These are phyloP conservation scores for Trifolium fragiferum DNA, from an alignment of 306 rosid genomes.

Conservation along the genomic window DNA sequence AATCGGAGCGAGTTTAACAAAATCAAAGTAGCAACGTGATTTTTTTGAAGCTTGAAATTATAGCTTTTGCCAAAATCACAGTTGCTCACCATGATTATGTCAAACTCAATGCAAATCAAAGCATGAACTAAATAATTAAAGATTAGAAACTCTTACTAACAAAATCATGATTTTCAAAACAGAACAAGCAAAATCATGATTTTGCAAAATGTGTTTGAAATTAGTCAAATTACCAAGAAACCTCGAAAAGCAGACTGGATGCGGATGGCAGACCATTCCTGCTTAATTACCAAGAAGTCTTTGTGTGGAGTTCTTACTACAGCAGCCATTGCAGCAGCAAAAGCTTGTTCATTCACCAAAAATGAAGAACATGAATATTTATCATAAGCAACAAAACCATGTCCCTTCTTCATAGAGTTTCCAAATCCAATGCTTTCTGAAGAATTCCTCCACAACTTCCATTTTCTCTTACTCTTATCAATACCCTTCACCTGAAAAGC, in stretches of 20 bases:
- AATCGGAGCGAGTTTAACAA: too few relatives aligned
- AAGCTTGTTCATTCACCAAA: constrained; percentile 51
- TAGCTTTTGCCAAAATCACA: not conserved
- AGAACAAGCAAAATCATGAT: constrained; percentile 32
- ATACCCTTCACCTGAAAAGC: constrained; percentile 56
- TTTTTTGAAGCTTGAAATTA: not conserved
- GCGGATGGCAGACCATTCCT: constrained; percentile 83
- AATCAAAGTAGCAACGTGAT: not conserved
- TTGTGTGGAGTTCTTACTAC: constrained; percentile 75
- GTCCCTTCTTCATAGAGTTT: constrained; percentile 47
- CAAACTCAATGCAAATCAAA: not conserved
- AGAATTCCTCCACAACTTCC: constrained; percentile 84
- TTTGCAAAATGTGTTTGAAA: constrained; percentile 10
- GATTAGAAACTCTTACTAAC: constrained; percentile 16
- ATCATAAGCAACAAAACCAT: constrained; percentile 22
- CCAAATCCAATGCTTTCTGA: constrained; percentile 66
- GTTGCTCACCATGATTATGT: not conserved
- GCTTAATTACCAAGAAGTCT: constrained; percentile 64
- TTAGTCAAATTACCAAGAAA: constrained; percentile 80
- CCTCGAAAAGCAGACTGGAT: constrained; percentile 82
- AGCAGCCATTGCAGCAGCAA: constrained; percentile 75
- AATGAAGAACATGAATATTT: constrained; percentile 46
- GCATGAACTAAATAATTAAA: not conserved
- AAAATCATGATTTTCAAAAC: constrained; percentile 7
- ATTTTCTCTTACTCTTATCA: constrained; percentile 72